These are phyloP conservation scores for Ligustrum vulgare DNA, from an alignment of 257 asterid species.

Conservation along the genomic window DNA sequence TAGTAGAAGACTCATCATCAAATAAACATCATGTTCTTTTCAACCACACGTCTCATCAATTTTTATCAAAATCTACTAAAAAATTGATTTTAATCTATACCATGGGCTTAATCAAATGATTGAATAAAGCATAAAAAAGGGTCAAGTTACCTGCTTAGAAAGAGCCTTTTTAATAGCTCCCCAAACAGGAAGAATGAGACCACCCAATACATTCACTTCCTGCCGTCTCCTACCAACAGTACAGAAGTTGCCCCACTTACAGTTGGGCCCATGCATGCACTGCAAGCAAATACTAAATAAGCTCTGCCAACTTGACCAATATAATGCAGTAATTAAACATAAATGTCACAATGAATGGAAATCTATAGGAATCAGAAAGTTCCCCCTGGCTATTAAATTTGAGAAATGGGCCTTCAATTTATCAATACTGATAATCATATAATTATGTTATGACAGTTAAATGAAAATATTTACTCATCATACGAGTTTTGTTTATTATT, in stretches of 20 bases:
- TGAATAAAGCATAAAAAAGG: conserved; percentile 13
- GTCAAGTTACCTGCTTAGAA: conserved; percentile 69
- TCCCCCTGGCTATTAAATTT: background rate
- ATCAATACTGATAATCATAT: background rate
- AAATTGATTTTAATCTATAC: no score
- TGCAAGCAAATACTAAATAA: conserved; percentile 41
- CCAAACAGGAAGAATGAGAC: conserved; percentile 98
- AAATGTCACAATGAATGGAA: conserved; percentile 4
- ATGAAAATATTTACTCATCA: background rate
- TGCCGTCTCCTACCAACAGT: conserved; percentile 88
- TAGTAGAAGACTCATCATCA: background rate
- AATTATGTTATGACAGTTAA: background rate
- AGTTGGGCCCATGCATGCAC: conserved; percentile 99
- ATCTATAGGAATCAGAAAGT: conserved; percentile 2
- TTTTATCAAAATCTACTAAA: no score
- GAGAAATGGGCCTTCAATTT: background rate
- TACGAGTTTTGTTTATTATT: background rate
- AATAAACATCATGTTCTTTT: no score
- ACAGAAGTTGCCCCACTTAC: conserved; percentile 81
- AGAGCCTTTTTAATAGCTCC: conserved; percentile 92
- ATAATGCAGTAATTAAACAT: conserved; percentile 10
- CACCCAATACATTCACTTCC: conserved; percentile 93
- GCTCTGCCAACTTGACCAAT: conserved; percentile 17
- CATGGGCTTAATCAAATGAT: conserved; percentile 5
- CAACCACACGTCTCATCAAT: no score